These are phyloP conservation scores for Asterella californica DNA, from an alignment of 225 moss, liverwort and hornwort species.

Conservation along the genomic window DNA sequence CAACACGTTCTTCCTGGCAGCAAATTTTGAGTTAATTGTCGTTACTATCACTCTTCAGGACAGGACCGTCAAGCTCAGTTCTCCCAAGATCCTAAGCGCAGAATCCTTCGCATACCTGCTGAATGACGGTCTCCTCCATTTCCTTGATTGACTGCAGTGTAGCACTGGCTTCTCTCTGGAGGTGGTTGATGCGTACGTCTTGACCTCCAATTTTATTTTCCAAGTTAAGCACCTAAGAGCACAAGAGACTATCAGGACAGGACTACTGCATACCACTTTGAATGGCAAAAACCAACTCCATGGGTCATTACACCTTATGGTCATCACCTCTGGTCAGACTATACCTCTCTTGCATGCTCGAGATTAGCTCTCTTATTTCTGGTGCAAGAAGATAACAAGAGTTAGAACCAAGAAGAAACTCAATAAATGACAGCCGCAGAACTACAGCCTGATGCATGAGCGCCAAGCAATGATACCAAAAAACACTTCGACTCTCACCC, in stretches of 20 bases:
- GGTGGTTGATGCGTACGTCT: conserved; percentile 42
- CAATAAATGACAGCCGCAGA: too few relatives aligned
- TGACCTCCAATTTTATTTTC: conserved; percentile 59
- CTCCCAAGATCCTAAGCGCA: neutral
- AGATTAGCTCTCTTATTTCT: neutral
- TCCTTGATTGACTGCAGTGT: conserved; percentile 46
- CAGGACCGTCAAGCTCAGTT: neutral
- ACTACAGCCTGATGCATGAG: neutral
- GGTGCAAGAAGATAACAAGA: neutral
- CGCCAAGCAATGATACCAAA: neutral
- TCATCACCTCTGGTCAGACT: neutral
- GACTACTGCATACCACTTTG: neutral
- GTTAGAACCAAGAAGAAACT: neutral
- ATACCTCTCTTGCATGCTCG: conserved; percentile 12
- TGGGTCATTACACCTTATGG: too few relatives aligned
- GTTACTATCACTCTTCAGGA: neutral
- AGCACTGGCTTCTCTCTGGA: conserved; percentile 48
- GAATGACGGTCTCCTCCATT: conserved; percentile 32
- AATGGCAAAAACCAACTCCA: neutral
- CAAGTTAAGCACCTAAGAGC: conserved; percentile 42
- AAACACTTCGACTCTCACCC: conserved; percentile 8
- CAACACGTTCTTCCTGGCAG: conserved; percentile 76
- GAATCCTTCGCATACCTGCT: conserved; percentile 53
- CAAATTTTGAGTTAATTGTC: conserved; percentile 14
- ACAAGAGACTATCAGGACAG: neutral